Evolutionary conservation across 2,329 filamentous ascomycete species (phyloP), one percentile per base, ranked within the genome.

Genomic region (Paradendryphiella salina): DNA sequence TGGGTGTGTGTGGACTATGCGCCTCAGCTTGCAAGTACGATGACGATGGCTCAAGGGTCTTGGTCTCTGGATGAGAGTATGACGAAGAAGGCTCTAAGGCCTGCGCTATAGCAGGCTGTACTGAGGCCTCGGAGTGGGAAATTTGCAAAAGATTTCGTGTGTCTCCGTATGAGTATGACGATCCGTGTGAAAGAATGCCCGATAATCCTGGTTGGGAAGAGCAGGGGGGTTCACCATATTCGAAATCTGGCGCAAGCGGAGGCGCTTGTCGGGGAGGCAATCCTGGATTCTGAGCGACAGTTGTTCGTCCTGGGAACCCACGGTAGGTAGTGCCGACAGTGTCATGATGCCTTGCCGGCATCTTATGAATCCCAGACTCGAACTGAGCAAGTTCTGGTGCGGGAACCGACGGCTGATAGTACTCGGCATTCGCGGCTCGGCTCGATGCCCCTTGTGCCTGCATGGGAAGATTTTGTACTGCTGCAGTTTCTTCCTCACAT

Each of bases 161-260:
- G 41, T 73, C 68, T 21, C 68, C 71, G 43, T 73, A 73, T 4
- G 71, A 73, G 20, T 70, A 61, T 3, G 61, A 63, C 2, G 69
- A 69, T 26, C 26, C 49, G 7, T 60, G 51, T 0, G 68, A 67
- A 32, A 67, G 61, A 31, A 67, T 50, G 0, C 63, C 61, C 1
- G 67, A 69, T 3, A 47, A 7, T 0, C 57, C 58, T n/a, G 39
- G 50, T 17, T 40, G 56, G 5, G 52, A 44, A 17, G 53, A 31
- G 2, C 49, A 52, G 11, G 52, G 32, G 2, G 14, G 26, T 9
- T 62, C 52, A 9, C 59, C 52, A 32, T 62, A 61, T 35, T 65
- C 52, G 26, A 69, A 68, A 9, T 66, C 46, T 33, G 70, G 64
- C 20, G 60, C 64, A 11, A 69, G 57, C 5, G 70, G 66, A 20